Conservation (phyloP, 495 filamentous ascomycete species). For the Xanthoparmelia taractica region DNA sequence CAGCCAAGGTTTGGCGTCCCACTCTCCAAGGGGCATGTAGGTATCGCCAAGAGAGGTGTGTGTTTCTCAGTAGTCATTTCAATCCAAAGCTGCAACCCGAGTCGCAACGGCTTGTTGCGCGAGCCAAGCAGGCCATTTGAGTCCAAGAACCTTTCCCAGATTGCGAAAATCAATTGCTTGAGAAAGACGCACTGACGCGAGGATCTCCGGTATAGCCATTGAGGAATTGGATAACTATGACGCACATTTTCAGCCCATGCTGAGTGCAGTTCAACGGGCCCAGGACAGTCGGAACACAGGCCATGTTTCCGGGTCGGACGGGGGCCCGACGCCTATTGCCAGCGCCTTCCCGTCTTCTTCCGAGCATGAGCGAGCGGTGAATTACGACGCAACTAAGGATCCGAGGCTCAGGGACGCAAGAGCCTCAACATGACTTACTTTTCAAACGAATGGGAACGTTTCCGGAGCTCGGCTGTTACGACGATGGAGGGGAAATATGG, state of each 20-base stretch:
- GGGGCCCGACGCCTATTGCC: neutral
- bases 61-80: neutral
- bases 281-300: neutral
- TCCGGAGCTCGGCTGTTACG: neutral
- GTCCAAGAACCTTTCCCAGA: neutral
- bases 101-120: neutral
- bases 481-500: neutral
- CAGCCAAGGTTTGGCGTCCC: conserved; percentile 9
- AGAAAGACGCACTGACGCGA: neutral
- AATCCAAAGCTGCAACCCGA: neutral
- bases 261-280: neutral
- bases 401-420: neutral
- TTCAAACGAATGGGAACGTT: neutral
- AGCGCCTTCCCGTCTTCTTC: neutral
- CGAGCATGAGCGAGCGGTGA: neutral
- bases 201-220: neutral
- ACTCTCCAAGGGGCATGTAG: conserved; percentile 1
- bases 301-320: neutral
- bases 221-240: neutral
- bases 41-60: conserved; percentile 11
- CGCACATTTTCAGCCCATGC: neutral
- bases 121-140: neutral
- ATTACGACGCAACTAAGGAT: neutral
- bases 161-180: neutral
- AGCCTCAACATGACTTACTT: neutral